phyloP scores from a whole-genome alignment of 208 protist species.

The Leishmania turanica region DNA sequence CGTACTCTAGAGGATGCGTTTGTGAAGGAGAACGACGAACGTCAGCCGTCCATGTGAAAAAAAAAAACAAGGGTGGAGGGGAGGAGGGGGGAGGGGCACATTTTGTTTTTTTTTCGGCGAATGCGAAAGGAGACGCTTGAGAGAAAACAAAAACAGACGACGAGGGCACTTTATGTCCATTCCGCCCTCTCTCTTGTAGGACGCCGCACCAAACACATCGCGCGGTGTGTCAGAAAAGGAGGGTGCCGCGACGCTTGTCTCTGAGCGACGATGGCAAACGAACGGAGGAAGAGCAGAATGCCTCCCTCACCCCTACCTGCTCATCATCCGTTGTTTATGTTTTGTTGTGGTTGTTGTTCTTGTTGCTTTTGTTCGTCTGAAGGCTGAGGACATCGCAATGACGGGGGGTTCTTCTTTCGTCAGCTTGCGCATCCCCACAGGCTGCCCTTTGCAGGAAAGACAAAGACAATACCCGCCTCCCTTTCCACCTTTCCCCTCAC shows the following conservation, averaged over 20 bases:
- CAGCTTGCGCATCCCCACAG: not conserved
- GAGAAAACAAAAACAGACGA: not conserved
- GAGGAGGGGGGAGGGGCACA: not conserved
- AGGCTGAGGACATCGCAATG: not conserved
- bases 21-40: not conserved
- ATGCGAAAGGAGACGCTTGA: not conserved
- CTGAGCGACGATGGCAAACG: not conserved
- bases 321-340: not conserved
- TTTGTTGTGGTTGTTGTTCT: not conserved
- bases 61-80: too few relatives aligned
- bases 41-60: too few relatives aligned
- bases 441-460: not conserved
- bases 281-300: not conserved
- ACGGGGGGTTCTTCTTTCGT: not conserved
- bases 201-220: not conserved
- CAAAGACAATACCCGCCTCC: not conserved
- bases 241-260: not conserved
- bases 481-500: not conserved
- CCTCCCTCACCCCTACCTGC: not conserved
- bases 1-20: not conserved
- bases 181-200: not conserved
- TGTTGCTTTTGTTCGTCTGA: not conserved
- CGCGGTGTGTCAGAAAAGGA: not conserved
- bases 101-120: not conserved
- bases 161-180: not conserved